Evolutionary conservation across 768 basidiomycete species (phyloP), one percentile per base, ranked within the genome.

Genomic region (Hypholoma fasciculare): DNA sequence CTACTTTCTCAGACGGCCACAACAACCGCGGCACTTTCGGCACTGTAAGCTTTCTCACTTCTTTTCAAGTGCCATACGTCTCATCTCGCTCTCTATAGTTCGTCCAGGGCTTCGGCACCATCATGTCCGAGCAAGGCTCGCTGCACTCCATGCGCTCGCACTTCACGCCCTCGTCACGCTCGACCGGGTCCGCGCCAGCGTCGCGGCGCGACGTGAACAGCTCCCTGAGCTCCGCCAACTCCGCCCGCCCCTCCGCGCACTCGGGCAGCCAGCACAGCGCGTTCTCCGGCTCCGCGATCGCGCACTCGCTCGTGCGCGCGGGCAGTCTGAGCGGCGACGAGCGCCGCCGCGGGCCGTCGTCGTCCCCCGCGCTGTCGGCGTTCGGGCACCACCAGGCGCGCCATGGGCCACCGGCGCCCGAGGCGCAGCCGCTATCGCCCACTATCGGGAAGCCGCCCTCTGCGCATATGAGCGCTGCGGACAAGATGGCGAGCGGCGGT

Each of bases 81-180:
- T 19, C 14, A 59, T 30, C 11, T 54, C 54, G 12, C 26, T 56
- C 54, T 9, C 54, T 62, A 19, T 62, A 86, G 78, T 69, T 80
- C 39, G 69, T 80, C 37, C 77, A 82, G 52, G 71, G 69, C n/a
- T 72, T 72, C 6, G 68, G 70, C 13, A 23, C 27, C 20, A 65
- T 78, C 43, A 68, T 68, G n/a, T 87, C 89, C 20, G 86, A 89
- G 62, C 79, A 80, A 62, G 85, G 81, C 23, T 90, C 89, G 0
- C 68, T 90, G 11, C 82, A 86, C 63, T 89, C 88, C 0, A 79
- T 83, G 76, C 78, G 76, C 19, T 86, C 87, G 1, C 81, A 82
- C 54, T 68, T 86, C 17, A 77, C 76, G 62, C 83, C 85, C 0
- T 67, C 72, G 14, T 72, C 78, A 1, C 77, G 78, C 46, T 82